phyloP scores from a whole-genome alignment of 768 basidiomycete genomes.

The Aureoboletus auriporus region DNA sequence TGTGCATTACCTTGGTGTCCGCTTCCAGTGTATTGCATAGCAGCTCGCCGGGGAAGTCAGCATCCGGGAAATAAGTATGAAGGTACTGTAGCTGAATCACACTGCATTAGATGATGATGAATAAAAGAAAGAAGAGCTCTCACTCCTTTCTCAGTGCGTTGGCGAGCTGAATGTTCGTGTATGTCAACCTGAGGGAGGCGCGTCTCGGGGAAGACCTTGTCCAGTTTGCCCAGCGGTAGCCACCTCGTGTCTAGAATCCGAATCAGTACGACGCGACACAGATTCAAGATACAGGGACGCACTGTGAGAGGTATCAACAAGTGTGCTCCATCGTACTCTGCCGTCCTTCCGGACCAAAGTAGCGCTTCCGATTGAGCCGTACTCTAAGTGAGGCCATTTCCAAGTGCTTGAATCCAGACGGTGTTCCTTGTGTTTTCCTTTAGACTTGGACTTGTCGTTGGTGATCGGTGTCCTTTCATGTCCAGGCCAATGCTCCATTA shows the following conservation, averaged over 20 bases:
- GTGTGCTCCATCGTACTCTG: constrained; percentile 50
- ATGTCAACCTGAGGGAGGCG: constrained; percentile 33
- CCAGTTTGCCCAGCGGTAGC: constrained; percentile 27
- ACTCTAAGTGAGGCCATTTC: constrained; percentile 52
- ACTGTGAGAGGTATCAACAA: constrained; percentile 31
- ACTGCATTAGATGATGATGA: background rate
- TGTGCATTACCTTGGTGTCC: constrained; percentile 36
- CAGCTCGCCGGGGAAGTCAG: constrained; percentile 68
- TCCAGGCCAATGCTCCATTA: constrained; percentile 70
- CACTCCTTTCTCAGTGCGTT: constrained; percentile 67
- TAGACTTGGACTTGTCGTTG: constrained; percentile 16
- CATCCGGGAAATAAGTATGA: constrained; percentile 65
- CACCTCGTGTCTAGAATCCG: constrained; percentile 28
- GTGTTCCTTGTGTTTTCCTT: constrained; percentile 26
- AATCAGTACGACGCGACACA: constrained; percentile 5
- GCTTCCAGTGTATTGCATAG: constrained; percentile 51
- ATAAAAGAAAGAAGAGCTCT: constrained; percentile 9
- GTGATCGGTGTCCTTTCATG: constrained; percentile 33
- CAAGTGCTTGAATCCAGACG: constrained; percentile 25
- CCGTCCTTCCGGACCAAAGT: constrained; percentile 46
- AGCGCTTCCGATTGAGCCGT: constrained; percentile 52
- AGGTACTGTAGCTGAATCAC: constrained; percentile 61
- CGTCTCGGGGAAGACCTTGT: constrained; percentile 58
- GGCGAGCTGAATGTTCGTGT: constrained; percentile 34
- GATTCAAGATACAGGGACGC: background rate